Evolutionary conservation across 2,329 filamentous ascomycete genomes (phyloP).

Genomic region (Aureobasidium musti): DNA sequence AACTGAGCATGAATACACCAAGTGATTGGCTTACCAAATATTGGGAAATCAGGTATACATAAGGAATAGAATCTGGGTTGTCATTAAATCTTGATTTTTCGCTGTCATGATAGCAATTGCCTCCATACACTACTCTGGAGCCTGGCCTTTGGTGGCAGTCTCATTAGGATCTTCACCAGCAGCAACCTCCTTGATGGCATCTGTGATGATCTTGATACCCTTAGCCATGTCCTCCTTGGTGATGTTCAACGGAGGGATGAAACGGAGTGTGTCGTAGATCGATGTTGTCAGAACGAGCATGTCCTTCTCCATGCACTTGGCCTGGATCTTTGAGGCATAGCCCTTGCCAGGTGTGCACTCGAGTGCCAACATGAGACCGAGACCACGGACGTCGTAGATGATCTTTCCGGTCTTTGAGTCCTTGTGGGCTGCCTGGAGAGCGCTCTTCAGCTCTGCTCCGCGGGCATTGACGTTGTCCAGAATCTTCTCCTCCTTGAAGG

Average conservation of each 20-base stretch:
- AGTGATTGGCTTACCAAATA: neutral
- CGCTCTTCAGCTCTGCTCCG: conserved; percentile 36
- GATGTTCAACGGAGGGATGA: conserved; percentile 47
- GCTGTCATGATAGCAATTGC: neutral
- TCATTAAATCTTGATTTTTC: conserved; percentile 6
- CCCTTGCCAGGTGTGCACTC: conserved; percentile 43
- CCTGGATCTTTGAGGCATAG: conserved; percentile 44
- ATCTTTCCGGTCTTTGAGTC: conserved; percentile 39
- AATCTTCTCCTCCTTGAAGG: conserved; percentile 44
- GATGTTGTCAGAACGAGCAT: conserved; percentile 46
- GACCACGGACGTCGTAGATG: conserved; percentile 44
- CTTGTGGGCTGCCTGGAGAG: conserved; percentile 35
- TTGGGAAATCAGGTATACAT: neutral
- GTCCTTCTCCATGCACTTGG: conserved; percentile 45
- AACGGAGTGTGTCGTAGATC: conserved; percentile 46
- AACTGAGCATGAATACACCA: too few relatives aligned
- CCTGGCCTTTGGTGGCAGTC: conserved; percentile 33
- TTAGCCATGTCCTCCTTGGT: conserved; percentile 45
- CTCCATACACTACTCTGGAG: conserved; percentile 29
- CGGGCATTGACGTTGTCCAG: conserved; percentile 44
- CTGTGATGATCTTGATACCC: conserved; percentile 42
- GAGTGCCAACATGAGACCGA: conserved; percentile 46
- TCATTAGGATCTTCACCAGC: conserved; percentile 33
- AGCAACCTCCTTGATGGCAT: conserved; percentile 44
- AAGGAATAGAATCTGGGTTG: too few relatives aligned